Evolutionary conservation across 371 early-diverging fungal species (phyloP), one percentile per base, ranked within the genome.

Genomic region (Mortierella sp.): DNA sequence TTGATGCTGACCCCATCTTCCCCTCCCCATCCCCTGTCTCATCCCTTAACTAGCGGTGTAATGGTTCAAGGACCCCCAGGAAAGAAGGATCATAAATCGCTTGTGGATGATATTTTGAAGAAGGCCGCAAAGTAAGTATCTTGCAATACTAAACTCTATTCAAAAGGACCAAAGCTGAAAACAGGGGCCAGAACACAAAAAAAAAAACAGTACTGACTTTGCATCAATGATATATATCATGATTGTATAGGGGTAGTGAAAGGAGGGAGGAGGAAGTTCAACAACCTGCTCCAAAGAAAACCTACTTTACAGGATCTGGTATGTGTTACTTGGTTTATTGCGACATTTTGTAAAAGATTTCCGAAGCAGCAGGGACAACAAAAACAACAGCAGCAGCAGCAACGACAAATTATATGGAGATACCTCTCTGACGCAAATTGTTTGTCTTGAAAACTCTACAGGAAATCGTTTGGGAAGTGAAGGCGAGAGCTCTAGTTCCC

Each of bases 81-180:
- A 71, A 90, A 89, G 71, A 83, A 85, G 40, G 84, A 85, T 16
- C 76, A 84, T 43, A 88, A 77, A 36, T 90, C 90, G 68, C 76
- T 95, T 19, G 91, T 96, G 16, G 90, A 92, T 64, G 91, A 94
- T 47, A 95, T 96, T 41, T 76, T 96, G 38, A 90, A 90, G 64
- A 94, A 95, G 73, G 96, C 96, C 16, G 89, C 92, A 19, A 91
- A 91, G 94, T 94, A 86, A 74, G 91, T 58, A 7, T 21, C 22
- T 21, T 53, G 53, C 7, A n/a, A 7, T 53, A n/a, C 7, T 6
- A n/a, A 53, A n/a, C 21, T 21, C 53, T 22, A 22, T n/a, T n/a
- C n/a, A n/a, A n/a, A n/a, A n/a, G n/a, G n/a, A n/a, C n/a, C n/a
- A n/a, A n/a, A n/a, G n/a, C 9, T 58, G 33, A 58, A 33, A 58